Conservation (phyloP, 805 yeast genomes). For the Saccharomycopsis olivae region DNA sequence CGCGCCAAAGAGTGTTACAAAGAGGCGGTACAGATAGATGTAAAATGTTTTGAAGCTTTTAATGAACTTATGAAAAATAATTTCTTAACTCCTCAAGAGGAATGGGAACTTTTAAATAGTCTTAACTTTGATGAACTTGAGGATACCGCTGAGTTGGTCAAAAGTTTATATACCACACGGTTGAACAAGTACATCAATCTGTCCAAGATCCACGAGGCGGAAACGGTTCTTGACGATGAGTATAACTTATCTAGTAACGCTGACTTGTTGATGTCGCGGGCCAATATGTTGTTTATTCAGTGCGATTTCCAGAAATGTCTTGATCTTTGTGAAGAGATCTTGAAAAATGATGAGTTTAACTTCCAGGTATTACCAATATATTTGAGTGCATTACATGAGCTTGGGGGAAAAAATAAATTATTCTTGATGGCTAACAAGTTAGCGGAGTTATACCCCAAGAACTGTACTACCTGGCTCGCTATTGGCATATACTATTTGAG, state of each 20-base stretch:
- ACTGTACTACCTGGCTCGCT: constrained; percentile 82
- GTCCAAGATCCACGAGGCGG: constrained; percentile 52
- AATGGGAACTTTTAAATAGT: constrained; percentile 64
- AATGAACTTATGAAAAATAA: constrained; percentile 63
- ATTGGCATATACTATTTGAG: constrained; percentile 84
- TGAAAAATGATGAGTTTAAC: constrained; percentile 56
- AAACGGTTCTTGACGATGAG: constrained; percentile 53
- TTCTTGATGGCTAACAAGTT: constrained; percentile 75
- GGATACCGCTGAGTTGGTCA: constrained; percentile 74
- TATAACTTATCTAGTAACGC: constrained; percentile 58
- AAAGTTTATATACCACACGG: constrained; percentile 61
- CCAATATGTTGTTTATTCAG: constrained; percentile 61
- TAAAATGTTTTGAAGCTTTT: constrained; percentile 89
- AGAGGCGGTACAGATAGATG: constrained; percentile 81
- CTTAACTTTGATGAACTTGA: constrained; percentile 65
- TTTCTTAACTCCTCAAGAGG: constrained; percentile 73
- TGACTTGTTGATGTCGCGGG: constrained; percentile 58
- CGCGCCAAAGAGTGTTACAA: constrained; percentile 77
- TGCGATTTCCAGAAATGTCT: constrained; percentile 74
- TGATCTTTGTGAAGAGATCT: constrained; percentile 53
- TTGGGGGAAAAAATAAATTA: constrained; percentile 71
- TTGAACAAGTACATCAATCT: constrained; percentile 64
- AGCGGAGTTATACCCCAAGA: constrained; percentile 74
- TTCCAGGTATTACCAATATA: constrained; percentile 66
- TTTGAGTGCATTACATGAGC: constrained; percentile 74